A percentile compares a stretch with the other conserved stretches of the same genome.
These are phyloP conservation scores for Mallotus repandus DNA, from an alignment of 441 rosid species.

Conservation along the genomic window DNA sequence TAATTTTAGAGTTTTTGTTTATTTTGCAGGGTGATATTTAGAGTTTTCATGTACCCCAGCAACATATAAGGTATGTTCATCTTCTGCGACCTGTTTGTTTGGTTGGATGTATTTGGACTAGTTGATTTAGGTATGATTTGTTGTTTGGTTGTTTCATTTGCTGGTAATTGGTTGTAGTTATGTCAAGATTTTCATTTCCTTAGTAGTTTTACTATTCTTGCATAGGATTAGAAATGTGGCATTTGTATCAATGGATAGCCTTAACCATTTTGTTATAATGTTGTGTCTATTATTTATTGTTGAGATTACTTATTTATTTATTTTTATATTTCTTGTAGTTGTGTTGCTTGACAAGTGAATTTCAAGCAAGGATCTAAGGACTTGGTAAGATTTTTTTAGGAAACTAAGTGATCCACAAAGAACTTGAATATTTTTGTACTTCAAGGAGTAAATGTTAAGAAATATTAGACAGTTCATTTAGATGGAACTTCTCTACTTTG, in stretches of 20 bases:
- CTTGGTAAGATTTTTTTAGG: too few species aligned
- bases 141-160: not conserved
- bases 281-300: too few species aligned
- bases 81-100: not conserved
- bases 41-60: conserved; percentile 93
- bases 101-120: not conserved
- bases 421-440: too few species aligned
- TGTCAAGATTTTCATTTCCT: not conserved
- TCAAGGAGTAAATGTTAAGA: too few species aligned
- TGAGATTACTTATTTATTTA: too few species aligned
- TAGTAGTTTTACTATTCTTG: too few species aligned
- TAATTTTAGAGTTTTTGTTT: not conserved
- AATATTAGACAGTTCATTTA: too few species aligned
- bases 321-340: too few species aligned
- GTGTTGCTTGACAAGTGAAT: too few species aligned
- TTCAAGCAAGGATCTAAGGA: too few species aligned
- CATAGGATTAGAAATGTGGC: not conserved
- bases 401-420: too few species aligned
- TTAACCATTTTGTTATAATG: not conserved
- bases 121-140: not conserved
- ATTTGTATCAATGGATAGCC: not conserved
- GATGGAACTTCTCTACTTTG: too few species aligned
- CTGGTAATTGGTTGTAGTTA: not conserved
- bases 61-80: conserved; percentile 55
- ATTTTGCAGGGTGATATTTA: conserved; percentile 60